Evolutionary conservation across 2,329 filamentous ascomycete species (phyloP).

Genomic region (Fusarium proliferatum): DNA sequence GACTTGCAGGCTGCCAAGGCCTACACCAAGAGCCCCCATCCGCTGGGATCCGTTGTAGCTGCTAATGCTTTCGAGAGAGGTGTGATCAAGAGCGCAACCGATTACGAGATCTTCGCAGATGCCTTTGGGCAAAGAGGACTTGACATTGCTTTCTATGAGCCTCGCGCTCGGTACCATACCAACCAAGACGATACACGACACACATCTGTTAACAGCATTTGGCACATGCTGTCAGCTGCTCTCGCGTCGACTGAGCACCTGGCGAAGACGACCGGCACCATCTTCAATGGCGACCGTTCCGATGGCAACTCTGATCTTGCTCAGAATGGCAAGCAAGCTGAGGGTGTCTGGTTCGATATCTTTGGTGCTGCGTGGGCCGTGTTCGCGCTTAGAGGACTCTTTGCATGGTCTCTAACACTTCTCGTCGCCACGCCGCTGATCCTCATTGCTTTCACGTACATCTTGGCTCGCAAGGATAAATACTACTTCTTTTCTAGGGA

Average conservation of each 20-base stretch:
- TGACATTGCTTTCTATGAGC: conserved; percentile 91
- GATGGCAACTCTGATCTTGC: conserved; percentile 70
- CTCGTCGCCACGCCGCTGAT: conserved; percentile 82
- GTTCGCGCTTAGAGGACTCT: conserved; percentile 83
- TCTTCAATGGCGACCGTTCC: conserved; percentile 70
- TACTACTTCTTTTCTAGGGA: conserved; percentile 85
- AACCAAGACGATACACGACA: conserved; percentile 87
- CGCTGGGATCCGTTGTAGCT: conserved; percentile 85
- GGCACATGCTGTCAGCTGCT: conserved; percentile 94
- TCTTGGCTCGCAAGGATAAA: conserved; percentile 78
- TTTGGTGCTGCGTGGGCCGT: conserved; percentile 84
- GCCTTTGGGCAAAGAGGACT: conserved; percentile 85
- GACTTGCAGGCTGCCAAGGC: conserved; percentile 86
- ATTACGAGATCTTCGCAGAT: conserved; percentile 85
- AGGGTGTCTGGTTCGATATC: conserved; percentile 93
- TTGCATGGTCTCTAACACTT: conserved; percentile 86
- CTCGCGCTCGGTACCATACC: conserved; percentile 89
- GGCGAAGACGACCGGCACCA: conserved; percentile 72
- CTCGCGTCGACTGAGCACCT: conserved; percentile 79
- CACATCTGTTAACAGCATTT: conserved; percentile 76
- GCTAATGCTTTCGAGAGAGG: conserved; percentile 86
- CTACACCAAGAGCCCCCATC: conserved; percentile 77
- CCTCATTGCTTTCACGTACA: conserved; percentile 74
- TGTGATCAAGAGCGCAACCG: conserved; percentile 85
- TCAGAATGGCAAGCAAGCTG: conserved; percentile 72